phyloP scores from a whole-genome alignment of 345 rosid genomes.

The Sisymbrium altissimum region DNA sequence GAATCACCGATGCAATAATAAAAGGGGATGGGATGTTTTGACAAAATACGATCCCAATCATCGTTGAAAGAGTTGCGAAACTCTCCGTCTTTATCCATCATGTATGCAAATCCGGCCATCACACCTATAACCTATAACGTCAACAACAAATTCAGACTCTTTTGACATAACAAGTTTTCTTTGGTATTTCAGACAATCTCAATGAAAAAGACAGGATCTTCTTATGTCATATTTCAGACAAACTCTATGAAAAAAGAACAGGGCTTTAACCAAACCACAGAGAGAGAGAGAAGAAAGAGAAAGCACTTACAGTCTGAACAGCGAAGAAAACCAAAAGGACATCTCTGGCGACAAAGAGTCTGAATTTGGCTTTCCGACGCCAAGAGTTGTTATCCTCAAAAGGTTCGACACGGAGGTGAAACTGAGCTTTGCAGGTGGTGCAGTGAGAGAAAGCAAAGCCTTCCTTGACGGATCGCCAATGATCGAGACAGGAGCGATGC shows the following conservation, averaged over 20 bases:
- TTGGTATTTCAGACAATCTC: too few relatives aligned
- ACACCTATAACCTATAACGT: constrained; percentile 58
- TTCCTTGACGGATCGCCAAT: constrained; percentile 92
- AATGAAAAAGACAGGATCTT: too few relatives aligned
- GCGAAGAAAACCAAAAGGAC: constrained; percentile 85
- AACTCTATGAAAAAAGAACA: too few relatives aligned
- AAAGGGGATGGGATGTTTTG: constrained; percentile 92
- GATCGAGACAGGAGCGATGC: constrained; percentile 83
- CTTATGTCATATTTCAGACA: too few relatives aligned
- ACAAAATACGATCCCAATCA: constrained; percentile 88
- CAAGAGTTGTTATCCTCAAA: constrained; percentile 83
- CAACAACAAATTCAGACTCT: too few relatives aligned
- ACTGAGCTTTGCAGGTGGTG: constrained; percentile 84
- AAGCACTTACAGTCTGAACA: constrained; percentile 66
- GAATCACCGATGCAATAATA: constrained; percentile 81
- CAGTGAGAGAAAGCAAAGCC: constrained; percentile 98
- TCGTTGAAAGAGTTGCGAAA: constrained; percentile 90
- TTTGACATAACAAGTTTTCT: too few relatives aligned
- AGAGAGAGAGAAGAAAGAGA: neutral
- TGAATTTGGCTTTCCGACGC: constrained; percentile 75
- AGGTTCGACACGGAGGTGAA: constrained; percentile 65
- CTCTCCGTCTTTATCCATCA: constrained; percentile 92
- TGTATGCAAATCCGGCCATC: constrained; percentile 76
- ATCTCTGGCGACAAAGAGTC: constrained; percentile 94
- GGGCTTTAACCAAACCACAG: too few relatives aligned